Evolutionary conservation across 2,329 filamentous ascomycete species (phyloP), one percentile per base, ranked within the genome.

Genomic region (Basipetospora sp.): DNA sequence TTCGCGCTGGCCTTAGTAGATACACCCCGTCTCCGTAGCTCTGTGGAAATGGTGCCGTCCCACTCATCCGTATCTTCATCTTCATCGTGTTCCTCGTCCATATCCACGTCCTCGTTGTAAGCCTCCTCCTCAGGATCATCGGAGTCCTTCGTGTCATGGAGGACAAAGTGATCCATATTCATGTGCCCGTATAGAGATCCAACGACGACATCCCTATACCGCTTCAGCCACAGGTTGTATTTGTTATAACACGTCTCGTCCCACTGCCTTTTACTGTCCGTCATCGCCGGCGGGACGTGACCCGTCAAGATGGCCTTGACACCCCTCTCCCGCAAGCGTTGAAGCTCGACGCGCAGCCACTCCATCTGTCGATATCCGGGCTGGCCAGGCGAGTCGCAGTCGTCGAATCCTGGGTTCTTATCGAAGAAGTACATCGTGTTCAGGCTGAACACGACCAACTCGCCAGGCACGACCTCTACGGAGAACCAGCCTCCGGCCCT

Each of bases 191-290:
- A 98, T 5, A 93, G 52, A 18, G 75, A 76, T 10, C 73, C 76
- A 15, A 87, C 69, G 15, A 98, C 69, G 27, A 98, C 79, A 54
- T 98, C 90, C 25, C 90, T 80, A 56, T 86, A 98, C 55, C 92
- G 85, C 47, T 76, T 72, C 50, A 88, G 62, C 85, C 87, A 96
- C 4, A 96, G 62, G 0, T 85, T 81, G 57, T 94, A 98, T 54
- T 93, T 94, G 55, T 94, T 88, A 87, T 88, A 98, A 60, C 90
- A 98, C 0, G 82, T 86, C 64, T 96, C 88, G 47, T 94, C 86
- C 90, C 90, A 98, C 43, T 75, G 77, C 50, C 75, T 72, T 64
- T 96, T 96, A 58, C 76, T 80, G 26, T 75, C 69, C 2, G 87
- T 90, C 43, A 87, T 70, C 1, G 87, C 88, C 1, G 90, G 90